phyloP scores from a whole-genome alignment of 2,329 filamentous ascomycete genomes.

The Fusarium brachygibbosum region DNA sequence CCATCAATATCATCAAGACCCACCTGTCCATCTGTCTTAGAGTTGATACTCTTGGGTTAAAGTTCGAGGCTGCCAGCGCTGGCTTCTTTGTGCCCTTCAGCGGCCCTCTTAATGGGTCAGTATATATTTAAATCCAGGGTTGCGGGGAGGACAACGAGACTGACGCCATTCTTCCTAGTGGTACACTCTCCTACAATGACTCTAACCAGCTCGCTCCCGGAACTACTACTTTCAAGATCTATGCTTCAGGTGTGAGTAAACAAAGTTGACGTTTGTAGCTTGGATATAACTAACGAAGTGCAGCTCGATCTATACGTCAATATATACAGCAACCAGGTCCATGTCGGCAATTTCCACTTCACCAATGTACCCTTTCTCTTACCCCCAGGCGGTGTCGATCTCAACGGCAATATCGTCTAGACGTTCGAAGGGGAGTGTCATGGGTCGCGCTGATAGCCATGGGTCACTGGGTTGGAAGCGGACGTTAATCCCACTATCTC shows the following conservation, averaged over 20 bases:
- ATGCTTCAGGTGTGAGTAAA: neutral
- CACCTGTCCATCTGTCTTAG: neutral
- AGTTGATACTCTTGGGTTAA: neutral
- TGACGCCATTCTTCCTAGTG: neutral
- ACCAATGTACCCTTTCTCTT: neutral
- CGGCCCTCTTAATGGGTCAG: neutral
- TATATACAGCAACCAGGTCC: slow-evolving; percentile 5
- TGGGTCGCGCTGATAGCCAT: too few species aligned
- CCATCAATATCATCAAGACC: neutral
- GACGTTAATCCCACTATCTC: neutral
- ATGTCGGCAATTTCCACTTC: slow-evolving; percentile 1
- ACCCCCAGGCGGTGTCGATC: neutral
- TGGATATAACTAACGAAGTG: accelerated
- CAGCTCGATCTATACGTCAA: neutral
- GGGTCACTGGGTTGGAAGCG: neutral
- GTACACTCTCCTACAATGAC: neutral
- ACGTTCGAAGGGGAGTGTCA: neutral
- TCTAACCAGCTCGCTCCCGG: neutral
- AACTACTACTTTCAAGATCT: neutral
- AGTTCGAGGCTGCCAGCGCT: neutral
- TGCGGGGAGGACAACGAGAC: neutral
- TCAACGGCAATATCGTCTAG: neutral
- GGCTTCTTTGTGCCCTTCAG: slow-evolving; percentile 2
- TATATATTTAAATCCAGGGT: neutral
- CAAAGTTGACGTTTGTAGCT: neutral